Evolutionary conservation across 2,329 filamentous ascomycete species (phyloP), one percentile per base, ranked within the genome.

Genomic region (Peltaster fructicola): DNA sequence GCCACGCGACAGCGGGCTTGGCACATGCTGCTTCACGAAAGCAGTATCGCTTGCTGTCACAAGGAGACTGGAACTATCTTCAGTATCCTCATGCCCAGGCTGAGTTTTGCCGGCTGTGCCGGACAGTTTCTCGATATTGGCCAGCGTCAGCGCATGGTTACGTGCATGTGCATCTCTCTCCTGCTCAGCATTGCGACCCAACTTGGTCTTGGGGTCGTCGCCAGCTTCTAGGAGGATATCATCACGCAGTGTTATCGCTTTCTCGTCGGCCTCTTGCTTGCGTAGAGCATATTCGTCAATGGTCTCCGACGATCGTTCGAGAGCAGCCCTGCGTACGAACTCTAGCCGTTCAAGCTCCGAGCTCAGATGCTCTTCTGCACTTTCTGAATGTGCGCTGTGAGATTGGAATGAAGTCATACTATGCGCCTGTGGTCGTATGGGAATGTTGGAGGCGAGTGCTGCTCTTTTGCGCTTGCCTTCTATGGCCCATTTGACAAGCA

Each of bases 401-500:
- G 31, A 32, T 3, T 27, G 25, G 30, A 43, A 42, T 1, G 40
- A 45, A 5, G 34, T 24, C n/a, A n/a, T 9, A n/a, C 47, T 43
- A 42, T 34, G 37, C 11, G 26, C 4, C n/a, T n/a, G n/a, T n/a
- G n/a, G n/a, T n/a, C n/a, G n/a, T n/a, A n/a, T n/a, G 7, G 29
- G 30, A 14, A 33, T 29, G 9, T 36, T 25, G 16, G 31, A 20
- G 6, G 22, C 22, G 3, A 41, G 24, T 15, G 38, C 38, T 2
- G 38, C 37, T 3, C 46, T 37, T 24, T 48, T 50, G 14, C 35
- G 36, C 18, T 40, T 45, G 29, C 56, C 50, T 40, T 61, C 46
- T 22, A 61, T 40, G 40, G 61, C 65, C 75, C 75, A 80, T 27
- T 73, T 67, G 12, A 78, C 54, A 18, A 81, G 58, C 70, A 77